A percentile compares a stretch with the other conserved stretches of the same genome.
These are phyloP conservation scores for Talaromyces thailandensis DNA, from an alignment of 495 filamentous ascomycete species.

Conservation along the genomic window DNA sequence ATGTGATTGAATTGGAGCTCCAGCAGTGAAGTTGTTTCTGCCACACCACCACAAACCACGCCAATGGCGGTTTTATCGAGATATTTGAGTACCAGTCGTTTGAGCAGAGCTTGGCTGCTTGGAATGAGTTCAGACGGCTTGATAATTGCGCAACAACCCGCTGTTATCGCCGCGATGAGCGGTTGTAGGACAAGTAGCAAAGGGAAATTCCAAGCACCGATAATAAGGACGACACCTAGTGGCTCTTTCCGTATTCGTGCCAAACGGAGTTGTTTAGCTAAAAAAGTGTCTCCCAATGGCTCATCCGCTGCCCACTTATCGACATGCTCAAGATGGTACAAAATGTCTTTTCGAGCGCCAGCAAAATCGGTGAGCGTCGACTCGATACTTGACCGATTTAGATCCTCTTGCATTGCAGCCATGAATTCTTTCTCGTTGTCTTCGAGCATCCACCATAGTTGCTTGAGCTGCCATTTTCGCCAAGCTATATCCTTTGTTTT, in stretches of 20 bases:
- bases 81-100: constrained; percentile 58
- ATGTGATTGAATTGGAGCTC: constrained; percentile 87
- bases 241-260: constrained; percentile 75
- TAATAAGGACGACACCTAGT: constrained; percentile 68
- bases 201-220: constrained; percentile 87
- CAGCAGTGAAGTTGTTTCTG: constrained; percentile 66
- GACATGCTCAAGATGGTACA: constrained; percentile 62
- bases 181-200: constrained; percentile 63
- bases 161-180: constrained; percentile 74
- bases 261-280: constrained; percentile 49
- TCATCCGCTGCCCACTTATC: constrained; percentile 70
- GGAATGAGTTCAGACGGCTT: constrained; percentile 77
- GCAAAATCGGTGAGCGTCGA: constrained; percentile 53
- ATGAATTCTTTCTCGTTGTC: constrained; percentile 59
- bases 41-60: constrained; percentile 64
- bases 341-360: constrained; percentile 59
- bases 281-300: constrained; percentile 45
- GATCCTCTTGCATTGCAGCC: constrained; percentile 60
- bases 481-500: constrained; percentile 29
- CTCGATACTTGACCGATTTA: constrained; percentile 62
- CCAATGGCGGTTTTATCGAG: constrained; percentile 60
- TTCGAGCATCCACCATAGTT: constrained; percentile 44
- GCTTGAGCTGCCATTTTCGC: constrained; percentile 40
- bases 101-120: constrained; percentile 58
- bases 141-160: constrained; percentile 71